phyloP scores from a whole-genome alignment of 106 monocot genomes.

The Amphibolis antarctica region DNA sequence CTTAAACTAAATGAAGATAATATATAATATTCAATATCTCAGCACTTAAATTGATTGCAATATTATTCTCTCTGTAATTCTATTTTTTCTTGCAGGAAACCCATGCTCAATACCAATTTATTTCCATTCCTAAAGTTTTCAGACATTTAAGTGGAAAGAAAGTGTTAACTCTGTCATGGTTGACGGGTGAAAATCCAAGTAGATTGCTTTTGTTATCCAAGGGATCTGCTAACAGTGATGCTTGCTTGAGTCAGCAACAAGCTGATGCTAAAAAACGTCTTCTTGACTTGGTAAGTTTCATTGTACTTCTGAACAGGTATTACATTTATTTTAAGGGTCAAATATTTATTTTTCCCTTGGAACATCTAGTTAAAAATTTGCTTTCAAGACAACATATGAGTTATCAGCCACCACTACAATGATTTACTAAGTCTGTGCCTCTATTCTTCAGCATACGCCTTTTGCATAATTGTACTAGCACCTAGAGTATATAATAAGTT shows the following conservation, averaged over 20 bases:
- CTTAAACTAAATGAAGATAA: too few species aligned
- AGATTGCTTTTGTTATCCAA: constrained; percentile 40
- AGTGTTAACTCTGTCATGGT: constrained; percentile 82
- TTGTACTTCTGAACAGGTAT: background rate
- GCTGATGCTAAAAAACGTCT: constrained; percentile 50
- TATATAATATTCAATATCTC: too few species aligned
- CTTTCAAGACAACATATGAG: too few species aligned
- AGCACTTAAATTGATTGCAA: too few species aligned
- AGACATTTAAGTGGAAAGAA: constrained; percentile 54
- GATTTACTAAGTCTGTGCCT: too few species aligned
- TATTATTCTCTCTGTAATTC: too few species aligned
- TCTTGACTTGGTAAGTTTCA: constrained; percentile 61
- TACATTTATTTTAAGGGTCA: background rate
- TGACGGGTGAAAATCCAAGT: constrained; percentile 60
- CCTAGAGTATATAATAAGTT: too few species aligned
- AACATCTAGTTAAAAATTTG: too few species aligned
- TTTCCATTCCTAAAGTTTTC: constrained; percentile 60
- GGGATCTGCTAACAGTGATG: constrained; percentile 12
- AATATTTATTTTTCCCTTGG: background rate
- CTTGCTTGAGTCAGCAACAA: constrained; percentile 13
- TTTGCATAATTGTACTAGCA: too few species aligned
- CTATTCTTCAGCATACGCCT: too few species aligned
- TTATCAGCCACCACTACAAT: too few species aligned
- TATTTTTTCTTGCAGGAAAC: constrained; percentile 40
- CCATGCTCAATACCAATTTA: constrained; percentile 67